Base-by-base conservation (phyloP, 768 basidiomycete genomes). In the Megacollybia marginata region DNA sequence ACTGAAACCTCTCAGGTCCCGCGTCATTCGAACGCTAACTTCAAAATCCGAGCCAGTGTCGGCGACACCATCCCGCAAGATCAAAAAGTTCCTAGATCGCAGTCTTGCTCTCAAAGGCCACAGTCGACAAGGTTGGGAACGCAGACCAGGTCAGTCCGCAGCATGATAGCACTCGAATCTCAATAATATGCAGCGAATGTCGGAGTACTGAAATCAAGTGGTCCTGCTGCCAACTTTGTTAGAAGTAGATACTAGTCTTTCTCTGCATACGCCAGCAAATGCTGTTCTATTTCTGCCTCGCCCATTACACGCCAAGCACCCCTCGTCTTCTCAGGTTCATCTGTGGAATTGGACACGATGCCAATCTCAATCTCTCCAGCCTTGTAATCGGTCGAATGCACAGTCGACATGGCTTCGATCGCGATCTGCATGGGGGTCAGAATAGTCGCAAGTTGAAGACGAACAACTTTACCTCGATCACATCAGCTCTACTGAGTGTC, bases 351-450 rank as follows among this genome's bases (percentile, higher is more conserved):
- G 23, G 92, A 95, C 18, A 91, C 86, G 48, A 98, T 88, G 0
- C 92, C 95, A 55, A 99, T 90, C 66, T 99, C 96, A 59, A 98
- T 89, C 67, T 98, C 96, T 9, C 82, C 83, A 0, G 91, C 74
- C 67, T 98, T 99, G 73, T 92, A 96, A 64, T 99, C 96, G 2
- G 93, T 96, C 35, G 92, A 84, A 59, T 95, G 89, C 20, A 98
- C 92, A 0, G 82, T 87, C 43, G 92, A 94, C 75, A 97, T 89
- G 11, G 85, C 83, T 65, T 97, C 94, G 48, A 97, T 94, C 0
- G 92, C 94, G 69, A 94, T 79, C 92, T 95, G 56, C 11, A 33
- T 55, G 47, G n/a, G n/a, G n/a, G n/a, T n/a, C 57, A 48, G 32
- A 10, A 33, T 28, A 31, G 33, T 32, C 44, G 12, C 33, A 33